These are phyloP conservation scores for Phytopythium cucurbitacearum DNA, from an alignment of 352 stramenopile species.

Conservation along the genomic window DNA sequence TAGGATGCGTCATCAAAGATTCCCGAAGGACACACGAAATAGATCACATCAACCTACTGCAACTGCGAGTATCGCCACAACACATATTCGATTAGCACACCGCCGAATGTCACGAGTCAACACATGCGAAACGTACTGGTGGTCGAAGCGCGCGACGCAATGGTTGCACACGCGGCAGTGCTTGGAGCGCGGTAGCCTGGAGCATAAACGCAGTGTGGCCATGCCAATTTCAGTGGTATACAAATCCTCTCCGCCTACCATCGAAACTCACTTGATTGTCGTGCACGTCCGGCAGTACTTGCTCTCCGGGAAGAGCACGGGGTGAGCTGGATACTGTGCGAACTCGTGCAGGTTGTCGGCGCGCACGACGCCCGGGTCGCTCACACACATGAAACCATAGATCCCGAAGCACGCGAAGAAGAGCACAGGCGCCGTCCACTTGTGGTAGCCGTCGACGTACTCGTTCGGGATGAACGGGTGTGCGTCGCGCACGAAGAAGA, in stretches of 20 bases:
- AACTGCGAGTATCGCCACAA: neutral
- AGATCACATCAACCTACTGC: slow-evolving; percentile 5
- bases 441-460: slow-evolving; percentile 60
- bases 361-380: slow-evolving; percentile 74
- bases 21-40: neutral
- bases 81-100: slow-evolving; percentile 5
- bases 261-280: slow-evolving; percentile 62
- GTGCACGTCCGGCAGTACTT: slow-evolving; percentile 88
- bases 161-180: slow-evolving; percentile 88
- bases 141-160: slow-evolving; percentile 87
- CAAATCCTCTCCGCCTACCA: neutral
- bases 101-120: slow-evolving; percentile 2
- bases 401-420: slow-evolving; percentile 51
- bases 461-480: slow-evolving; percentile 55
- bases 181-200: slow-evolving; percentile 80
- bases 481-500: slow-evolving; percentile 63
- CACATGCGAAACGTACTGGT: slow-evolving; percentile 60
- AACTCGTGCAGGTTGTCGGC: slow-evolving; percentile 42
- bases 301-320: slow-evolving; percentile 71
- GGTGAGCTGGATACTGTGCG: slow-evolving; percentile 68
- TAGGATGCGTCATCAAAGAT: slow-evolving; percentile 1
- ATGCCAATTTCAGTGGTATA: neutral
- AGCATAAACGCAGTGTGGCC: neutral
- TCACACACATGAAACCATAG: slow-evolving; percentile 67
- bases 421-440: slow-evolving; percentile 49